Conservation (phyloP, 169 alveolate genomes). For the Neospora caninum region DNA sequence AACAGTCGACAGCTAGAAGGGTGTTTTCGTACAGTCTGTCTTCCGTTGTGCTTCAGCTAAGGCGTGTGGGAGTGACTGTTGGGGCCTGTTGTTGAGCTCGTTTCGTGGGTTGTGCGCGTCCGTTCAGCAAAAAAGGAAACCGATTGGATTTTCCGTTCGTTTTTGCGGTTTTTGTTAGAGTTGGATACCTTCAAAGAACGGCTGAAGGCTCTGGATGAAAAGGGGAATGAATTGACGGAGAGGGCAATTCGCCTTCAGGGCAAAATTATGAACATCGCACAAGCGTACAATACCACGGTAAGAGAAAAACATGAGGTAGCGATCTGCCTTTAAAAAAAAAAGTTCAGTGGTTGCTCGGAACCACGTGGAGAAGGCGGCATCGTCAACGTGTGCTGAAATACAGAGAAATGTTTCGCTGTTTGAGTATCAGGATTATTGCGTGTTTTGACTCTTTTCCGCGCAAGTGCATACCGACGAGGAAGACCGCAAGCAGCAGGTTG, state of each 20-base stretch:
- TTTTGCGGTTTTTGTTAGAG: conserved; percentile 28
- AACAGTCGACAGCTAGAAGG: too few relatives aligned
- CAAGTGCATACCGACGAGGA: too few relatives aligned
- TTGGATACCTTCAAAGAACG: conserved; percentile 43
- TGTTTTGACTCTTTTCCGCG: neutral
- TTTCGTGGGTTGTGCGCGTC: too few relatives aligned
- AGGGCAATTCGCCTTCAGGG: neutral
- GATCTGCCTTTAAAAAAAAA: neutral
- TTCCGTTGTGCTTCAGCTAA: too few relatives aligned
- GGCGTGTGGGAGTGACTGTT: too few relatives aligned
- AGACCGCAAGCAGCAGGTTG: too few relatives aligned
- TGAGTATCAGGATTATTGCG: neutral
- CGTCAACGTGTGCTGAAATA: too few relatives aligned
- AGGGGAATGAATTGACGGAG: conserved; percentile 36
- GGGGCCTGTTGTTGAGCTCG: too few relatives aligned
- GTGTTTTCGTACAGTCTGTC: too few relatives aligned
- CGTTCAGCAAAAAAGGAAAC: neutral
- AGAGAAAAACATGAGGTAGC: neutral
- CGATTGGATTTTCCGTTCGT: neutral
- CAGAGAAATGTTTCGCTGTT: too few relatives aligned
- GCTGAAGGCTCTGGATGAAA: conserved; percentile 23
- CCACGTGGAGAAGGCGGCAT: too few relatives aligned
- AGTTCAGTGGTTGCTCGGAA: neutral
- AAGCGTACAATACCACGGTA: conserved; percentile 46
- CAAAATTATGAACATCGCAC: conserved; percentile 31